Base-by-base conservation (phyloP, 306 rosid genomes). In the Heteromeles arbutifolia region DNA sequence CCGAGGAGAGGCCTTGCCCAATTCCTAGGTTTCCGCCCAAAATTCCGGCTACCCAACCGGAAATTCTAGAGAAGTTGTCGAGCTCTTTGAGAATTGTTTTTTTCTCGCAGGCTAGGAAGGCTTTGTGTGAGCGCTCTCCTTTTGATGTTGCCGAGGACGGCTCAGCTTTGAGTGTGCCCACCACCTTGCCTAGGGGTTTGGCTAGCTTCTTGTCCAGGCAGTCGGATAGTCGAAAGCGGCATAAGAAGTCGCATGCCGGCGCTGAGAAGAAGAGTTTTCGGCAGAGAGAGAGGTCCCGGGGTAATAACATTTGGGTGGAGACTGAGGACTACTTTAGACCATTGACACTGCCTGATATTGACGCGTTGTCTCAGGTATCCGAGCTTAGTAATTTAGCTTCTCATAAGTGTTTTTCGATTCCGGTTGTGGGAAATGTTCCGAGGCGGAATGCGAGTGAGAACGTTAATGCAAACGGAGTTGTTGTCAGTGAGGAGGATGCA, bases 271-370 rank as follows among this genome's bases (percentile, higher is more conserved):
- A 92, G 85, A 83, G 88, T 3, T 82, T 93, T 64, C 80, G 95
- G 79, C 79, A 73, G 18, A 65, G 77, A 8, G 92, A 93, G 63
- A 91, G 76, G 86, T 52, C 85, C 0, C 89, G 82, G 7, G 77
- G 70, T 39, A 76, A 83, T 61, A 89, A 75, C 81, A 70, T 96
- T 71, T 96, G 99, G 99, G 78, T 21, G 15, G 90, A 92, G 82
- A 90, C 90, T 0, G 97, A 88, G 80, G 94, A 85, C 34, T 96
- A 84, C 85, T 92, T 96, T 44, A 88, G 98, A 67, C 90, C 87
- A 78, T 76, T 96, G 82, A 81, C 84, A 25, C 74, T 89, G 86
- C 26, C 82, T 28, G 98, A 96, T 82, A 78, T 90, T 9, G 98
- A 88, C 32, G 64, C 82, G 7, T 84, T 96, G 83, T 62, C 73